Percentiles rank a stretch among this genome's conserved stretches.
phyloP scores from a whole-genome alignment of 1,284 basidiomycete genomes.

The Tranzscheliella williamsii region DNA sequence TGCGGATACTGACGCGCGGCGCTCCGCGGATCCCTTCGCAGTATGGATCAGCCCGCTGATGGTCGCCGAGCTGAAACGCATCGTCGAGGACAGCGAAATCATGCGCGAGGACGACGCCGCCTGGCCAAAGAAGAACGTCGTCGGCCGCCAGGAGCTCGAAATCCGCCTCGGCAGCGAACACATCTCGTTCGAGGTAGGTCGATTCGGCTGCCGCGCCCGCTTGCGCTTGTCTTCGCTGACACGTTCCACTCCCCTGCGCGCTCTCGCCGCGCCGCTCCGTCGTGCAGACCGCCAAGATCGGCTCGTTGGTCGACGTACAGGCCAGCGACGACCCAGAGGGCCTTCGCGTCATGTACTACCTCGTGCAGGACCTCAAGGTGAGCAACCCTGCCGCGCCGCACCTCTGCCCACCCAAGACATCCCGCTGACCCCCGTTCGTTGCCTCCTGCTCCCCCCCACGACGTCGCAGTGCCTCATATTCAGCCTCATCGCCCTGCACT shows the following conservation, averaged over 20 bases:
- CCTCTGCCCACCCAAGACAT: not conserved
- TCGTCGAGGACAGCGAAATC: slow-evolving; percentile 93
- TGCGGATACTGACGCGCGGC: too few relatives aligned
- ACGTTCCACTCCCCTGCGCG: too few relatives aligned
- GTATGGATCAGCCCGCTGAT: slow-evolving; percentile 93
- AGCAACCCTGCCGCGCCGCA: slow-evolving; percentile 1
- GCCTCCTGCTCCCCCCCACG: not conserved
- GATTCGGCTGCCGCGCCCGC: too few relatives aligned
- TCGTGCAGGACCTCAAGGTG: slow-evolving; percentile 95
- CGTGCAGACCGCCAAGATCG: slow-evolving; percentile 97
- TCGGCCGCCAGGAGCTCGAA: slow-evolving; percentile 96
- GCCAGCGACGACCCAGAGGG: slow-evolving; percentile 97
- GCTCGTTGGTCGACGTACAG: slow-evolving; percentile 91
- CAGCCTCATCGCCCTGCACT: slow-evolving; percentile 94
- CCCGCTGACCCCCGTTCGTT: not conserved
- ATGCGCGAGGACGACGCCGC: slow-evolving; percentile 95
- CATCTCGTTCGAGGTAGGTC: slow-evolving; percentile 89
- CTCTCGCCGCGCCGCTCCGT: too few relatives aligned
- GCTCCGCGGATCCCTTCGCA: too few relatives aligned
- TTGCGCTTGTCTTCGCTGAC: too few relatives aligned
- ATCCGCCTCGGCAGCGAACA: slow-evolving; percentile 91
- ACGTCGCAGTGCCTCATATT: slow-evolving; percentile 84
- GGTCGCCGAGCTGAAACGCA: slow-evolving; percentile 87
- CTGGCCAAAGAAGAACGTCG: slow-evolving; percentile 98
- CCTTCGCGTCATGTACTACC: slow-evolving; percentile 96